Evolutionary conservation across 2,329 filamentous ascomycete genomes (phyloP), one percentile per base, ranked within the genome.

Genomic region (Ophiostoma australiae): DNA sequence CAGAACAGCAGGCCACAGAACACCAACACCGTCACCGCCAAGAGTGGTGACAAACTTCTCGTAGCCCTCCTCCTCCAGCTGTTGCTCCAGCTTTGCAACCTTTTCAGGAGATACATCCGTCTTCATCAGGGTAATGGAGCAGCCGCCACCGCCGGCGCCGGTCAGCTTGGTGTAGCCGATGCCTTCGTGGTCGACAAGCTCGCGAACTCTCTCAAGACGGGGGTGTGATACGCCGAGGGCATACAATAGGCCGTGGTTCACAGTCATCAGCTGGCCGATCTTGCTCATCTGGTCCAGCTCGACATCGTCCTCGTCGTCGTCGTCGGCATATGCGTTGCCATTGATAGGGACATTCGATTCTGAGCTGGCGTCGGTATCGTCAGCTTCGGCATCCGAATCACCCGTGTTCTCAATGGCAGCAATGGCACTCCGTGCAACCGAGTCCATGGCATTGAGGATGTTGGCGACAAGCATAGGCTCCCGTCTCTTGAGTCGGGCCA

Each of bases 121-220:
- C 74, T 90, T 91, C 68, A 99, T 84, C 4, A 99, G 83, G 0
- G 94, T 96, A 75, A 99, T 98, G 3, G 94, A 94, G 80, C 96
- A 98, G 2, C 95, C 95, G 71, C 95, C 96, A 15, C 95, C 96
- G 31, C 95, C 95, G 1, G 95, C 95, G 44, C 95, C 95, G 0
- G 95, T 99, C 71, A 99, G 86, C 80, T 99, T 99, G 15, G 95
- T 97, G 94, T 94, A 99, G 39, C 95, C 95, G 71, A 97, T 91
- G 58, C 90, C 91, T 71, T 93, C 87, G 76, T 95, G 89, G 75
- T 99, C 94, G 68, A 97, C 91, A 35, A 99, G 83, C 80, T 97
- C 94, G 73, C 95, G 89, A 75, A 99, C 89, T 41, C 94, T 89
- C 81, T 99, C 95, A 35, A 99, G 85, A 67, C 93, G 90, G 0